Evolutionary conservation across 192 early-diverging fungal genomes (phyloP).

Genomic region (Coemansia guatemalensis): DNA sequence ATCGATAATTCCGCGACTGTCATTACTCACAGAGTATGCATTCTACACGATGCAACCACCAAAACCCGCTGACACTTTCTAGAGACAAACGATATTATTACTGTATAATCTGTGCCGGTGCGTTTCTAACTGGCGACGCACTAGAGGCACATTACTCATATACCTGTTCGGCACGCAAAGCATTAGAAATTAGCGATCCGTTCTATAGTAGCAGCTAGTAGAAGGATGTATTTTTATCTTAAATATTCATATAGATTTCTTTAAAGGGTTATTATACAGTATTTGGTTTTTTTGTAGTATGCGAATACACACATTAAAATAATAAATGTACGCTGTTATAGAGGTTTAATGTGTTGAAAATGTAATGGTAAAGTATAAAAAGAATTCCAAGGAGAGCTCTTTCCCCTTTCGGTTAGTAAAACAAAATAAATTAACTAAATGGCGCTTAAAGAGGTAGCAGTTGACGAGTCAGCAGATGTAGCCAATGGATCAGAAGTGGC

Average conservation of each 20-base stretch:
- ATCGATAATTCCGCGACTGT: not conserved
- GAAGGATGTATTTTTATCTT: not conserved
- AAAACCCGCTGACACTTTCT: not conserved
- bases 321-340: not conserved
- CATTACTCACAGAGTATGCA: not conserved
- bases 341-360: constrained; percentile 6
- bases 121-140: constrained; percentile 15
- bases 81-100: constrained; percentile 13
- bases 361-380: not conserved
- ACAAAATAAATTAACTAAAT: not conserved
- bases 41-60: not conserved
- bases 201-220: not conserved
- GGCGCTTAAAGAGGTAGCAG: not conserved
- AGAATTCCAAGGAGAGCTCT: not conserved
- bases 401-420: not conserved
- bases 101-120: constrained; percentile 7
- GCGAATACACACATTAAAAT: not conserved
- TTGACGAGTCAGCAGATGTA: not conserved
- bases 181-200: not conserved
- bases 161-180: constrained; percentile 7
- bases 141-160: constrained; percentile 8
- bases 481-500: constrained; percentile 12
- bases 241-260: not conserved
- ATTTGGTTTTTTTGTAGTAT: not conserved
- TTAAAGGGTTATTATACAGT: not conserved